phyloP scores from a whole-genome alignment of 805 yeast genomes.

The Starmerella roubikii region DNA sequence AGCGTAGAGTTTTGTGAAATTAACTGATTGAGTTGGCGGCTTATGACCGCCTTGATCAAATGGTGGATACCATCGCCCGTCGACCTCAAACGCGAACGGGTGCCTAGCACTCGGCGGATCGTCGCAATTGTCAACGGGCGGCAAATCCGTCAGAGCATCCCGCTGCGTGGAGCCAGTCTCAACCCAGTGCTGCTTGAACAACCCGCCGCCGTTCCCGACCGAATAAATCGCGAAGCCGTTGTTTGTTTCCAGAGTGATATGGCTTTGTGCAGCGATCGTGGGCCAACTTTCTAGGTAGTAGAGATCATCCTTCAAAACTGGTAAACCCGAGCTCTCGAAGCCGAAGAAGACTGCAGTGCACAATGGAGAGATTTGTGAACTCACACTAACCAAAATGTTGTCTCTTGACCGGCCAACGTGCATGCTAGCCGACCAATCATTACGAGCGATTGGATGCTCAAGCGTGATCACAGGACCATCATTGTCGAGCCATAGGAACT shows the following conservation, averaged over 20 bases:
- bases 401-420: conserved; percentile 19
- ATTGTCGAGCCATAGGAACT: conserved; percentile 40
- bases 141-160: conserved; percentile 4
- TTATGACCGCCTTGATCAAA: neutral
- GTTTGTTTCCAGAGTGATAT: conserved; percentile 3
- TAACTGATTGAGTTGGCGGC: neutral
- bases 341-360: conserved; percentile 29
- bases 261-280: conserved; percentile 16
- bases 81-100: neutral
- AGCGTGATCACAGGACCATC: conserved; percentile 41
- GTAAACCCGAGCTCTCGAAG: conserved; percentile 22
- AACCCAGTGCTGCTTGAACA: conserved; percentile 14
- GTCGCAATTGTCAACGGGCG: neutral
- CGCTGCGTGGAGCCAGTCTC: neutral
- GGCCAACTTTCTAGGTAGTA: conserved; percentile 18
- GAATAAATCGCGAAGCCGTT: conserved; percentile 8
- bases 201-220: conserved; percentile 16
- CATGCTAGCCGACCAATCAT: conserved; percentile 42
- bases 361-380: conserved; percentile 27
- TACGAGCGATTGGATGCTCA: conserved; percentile 50
- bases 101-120: conserved; percentile 6
- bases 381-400: conserved; percentile 19
- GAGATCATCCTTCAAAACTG: conserved; percentile 25
- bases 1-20: neutral
- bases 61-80: neutral